Base-by-base conservation (phyloP, 345 rosid species). In the Lepidium sativum region DNA sequence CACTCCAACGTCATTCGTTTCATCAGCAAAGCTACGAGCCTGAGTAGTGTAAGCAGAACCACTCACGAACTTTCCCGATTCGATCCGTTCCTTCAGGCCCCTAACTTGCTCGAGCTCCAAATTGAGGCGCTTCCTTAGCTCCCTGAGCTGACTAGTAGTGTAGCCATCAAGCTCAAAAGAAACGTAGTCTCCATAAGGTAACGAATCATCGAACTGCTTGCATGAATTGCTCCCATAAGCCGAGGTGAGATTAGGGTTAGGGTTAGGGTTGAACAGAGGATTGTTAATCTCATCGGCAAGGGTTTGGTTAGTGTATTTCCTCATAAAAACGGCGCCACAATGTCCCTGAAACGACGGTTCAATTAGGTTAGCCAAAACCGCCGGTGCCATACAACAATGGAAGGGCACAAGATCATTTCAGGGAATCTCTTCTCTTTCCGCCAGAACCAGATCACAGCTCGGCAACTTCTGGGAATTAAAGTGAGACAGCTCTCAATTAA, bases 81-180 rank as follows among this genome's bases (percentile, higher is more conserved):
- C 69, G 73, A 86, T 80, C 16, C 87, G 86, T 49, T 68, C 80
- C 57, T 75, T 83, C 12, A 89, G 59, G 67, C 69, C 70, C 27
- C 91, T 87, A 65, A 89, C 83, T 81, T 72, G 87, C 64, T 84
- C 94, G 9, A 89, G 87, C 82, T 89, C 96, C 9, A 9, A 51
- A 11, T 70, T 72, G 68, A 89, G 70, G 6, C 80, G 87, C 60
- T 56, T 74, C 68, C 83, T 86, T 5, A 86, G 79, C 81, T 84
- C 94, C 63, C 25, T 78, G 38, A 82, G 81, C 56, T 79, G 78
- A 65, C 43, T 77, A 34, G 79, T 60, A 39, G 78, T 72, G 29
- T 81, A 83, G 0, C 81, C 83, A 6, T 86, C 89, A 16, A 84
- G 88, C n/a, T 80, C 86, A 13, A 82, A 83, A 4, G 91, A 83